Conservation (phyloP, 2,329 filamentous ascomycete genomes). For the Diplodia scrobiculata region DNA sequence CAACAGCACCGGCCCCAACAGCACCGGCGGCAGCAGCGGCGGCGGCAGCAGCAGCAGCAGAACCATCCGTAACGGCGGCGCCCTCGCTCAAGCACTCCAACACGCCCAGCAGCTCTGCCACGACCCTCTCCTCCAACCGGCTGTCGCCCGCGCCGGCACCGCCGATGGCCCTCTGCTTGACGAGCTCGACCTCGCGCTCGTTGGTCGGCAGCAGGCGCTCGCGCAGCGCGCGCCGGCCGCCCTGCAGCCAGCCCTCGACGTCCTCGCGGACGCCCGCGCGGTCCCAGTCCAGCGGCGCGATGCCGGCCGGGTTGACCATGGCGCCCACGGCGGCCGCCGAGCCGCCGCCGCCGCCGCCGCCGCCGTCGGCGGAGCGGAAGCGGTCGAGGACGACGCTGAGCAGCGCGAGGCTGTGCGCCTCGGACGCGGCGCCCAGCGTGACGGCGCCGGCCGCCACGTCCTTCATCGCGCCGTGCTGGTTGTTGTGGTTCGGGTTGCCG, state of each 20-base stretch:
- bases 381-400: conserved; percentile 71
- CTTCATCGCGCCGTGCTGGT: conserved; percentile 38
- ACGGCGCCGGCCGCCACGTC: conserved; percentile 62
- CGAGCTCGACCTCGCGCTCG: conserved; percentile 68
- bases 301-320: conserved; percentile 55
- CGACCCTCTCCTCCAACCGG: conserved; percentile 73
- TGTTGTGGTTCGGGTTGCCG: not conserved
- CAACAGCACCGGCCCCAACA: not conserved
- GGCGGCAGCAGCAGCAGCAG: too few species aligned
- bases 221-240: conserved; percentile 64
- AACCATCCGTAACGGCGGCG: not conserved
- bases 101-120: conserved; percentile 48
- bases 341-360: conserved; percentile 32
- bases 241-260: conserved; percentile 76
- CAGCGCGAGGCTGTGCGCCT: conserved; percentile 77
- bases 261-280: conserved; percentile 72
- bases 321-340: conserved; percentile 40
- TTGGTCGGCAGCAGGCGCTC: conserved; percentile 73
- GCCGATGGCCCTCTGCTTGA: conserved; percentile 49
- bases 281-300: conserved; percentile 77
- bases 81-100: conserved; percentile 44
- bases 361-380: conserved; percentile 62
- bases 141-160: conserved; percentile 55
- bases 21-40: not conserved
- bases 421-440: conserved; percentile 71